phyloP scores from a whole-genome alignment of 352 stramenopile species.

The Pythium oligandrum region DNA sequence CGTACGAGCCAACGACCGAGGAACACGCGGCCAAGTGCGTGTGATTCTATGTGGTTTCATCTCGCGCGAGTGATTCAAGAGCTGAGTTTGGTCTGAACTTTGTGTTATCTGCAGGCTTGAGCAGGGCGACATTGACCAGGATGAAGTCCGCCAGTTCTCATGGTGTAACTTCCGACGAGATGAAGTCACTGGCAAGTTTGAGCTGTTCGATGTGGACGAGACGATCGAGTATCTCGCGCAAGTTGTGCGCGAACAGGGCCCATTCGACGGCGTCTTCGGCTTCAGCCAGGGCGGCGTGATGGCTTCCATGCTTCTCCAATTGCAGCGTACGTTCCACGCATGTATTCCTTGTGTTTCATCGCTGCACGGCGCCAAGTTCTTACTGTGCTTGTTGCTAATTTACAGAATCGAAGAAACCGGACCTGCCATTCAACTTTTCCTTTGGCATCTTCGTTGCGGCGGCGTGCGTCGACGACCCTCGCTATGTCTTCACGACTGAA shows the following conservation, averaged over 20 bases:
- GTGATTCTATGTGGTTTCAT: background rate
- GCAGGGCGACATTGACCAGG: constrained; percentile 15
- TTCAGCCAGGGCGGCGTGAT: constrained; percentile 83
- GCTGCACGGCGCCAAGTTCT: too few relatives aligned
- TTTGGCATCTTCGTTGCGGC: constrained; percentile 78
- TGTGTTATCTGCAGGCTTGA: constrained; percentile 3
- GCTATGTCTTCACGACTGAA: constrained; percentile 30
- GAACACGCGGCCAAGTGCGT: constrained; percentile 42
- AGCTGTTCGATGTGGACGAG: constrained; percentile 49
- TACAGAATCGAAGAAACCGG: constrained; percentile 30
- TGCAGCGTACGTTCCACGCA: constrained; percentile 40
- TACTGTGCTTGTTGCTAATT: background rate
- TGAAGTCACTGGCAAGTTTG: constrained; percentile 32
- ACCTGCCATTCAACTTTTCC: constrained; percentile 53
- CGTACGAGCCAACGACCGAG: constrained; percentile 58
- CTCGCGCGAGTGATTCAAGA: too few relatives aligned
- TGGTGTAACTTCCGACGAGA: constrained; percentile 69
- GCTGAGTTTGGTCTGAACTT: too few relatives aligned
- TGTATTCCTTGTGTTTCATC: background rate
- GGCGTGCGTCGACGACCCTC: constrained; percentile 34
- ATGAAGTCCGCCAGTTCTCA: constrained; percentile 56
- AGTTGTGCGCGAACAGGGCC: constrained; percentile 64
- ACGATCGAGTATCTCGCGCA: constrained; percentile 59
- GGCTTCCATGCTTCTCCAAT: constrained; percentile 58
- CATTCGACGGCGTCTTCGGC: constrained; percentile 81